Percentiles rank a stretch among this genome's conserved stretches.
Evolutionary conservation across 2,329 filamentous ascomycete genomes (phyloP).

Genomic region (Aspergillus aculeatus): DNA sequence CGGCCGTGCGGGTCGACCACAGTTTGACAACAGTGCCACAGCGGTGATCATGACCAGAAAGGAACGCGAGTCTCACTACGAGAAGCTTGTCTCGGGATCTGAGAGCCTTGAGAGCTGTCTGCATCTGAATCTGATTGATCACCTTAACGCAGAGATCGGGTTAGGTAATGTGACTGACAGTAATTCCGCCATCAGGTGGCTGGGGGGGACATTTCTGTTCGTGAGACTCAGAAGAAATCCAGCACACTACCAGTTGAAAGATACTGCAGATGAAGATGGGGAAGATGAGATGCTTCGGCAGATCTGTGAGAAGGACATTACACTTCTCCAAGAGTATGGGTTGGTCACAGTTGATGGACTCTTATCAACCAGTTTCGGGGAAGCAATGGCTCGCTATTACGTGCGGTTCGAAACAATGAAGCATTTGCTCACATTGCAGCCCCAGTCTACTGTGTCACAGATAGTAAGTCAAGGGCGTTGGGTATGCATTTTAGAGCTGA

Average conservation of each 20-base stretch:
- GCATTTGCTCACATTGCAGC: slow-evolving; percentile 61
- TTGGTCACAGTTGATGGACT: slow-evolving; percentile 58
- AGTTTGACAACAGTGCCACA: slow-evolving; percentile 73
- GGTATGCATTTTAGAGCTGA: neutral
- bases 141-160: slow-evolving; percentile 80
- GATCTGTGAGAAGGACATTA: slow-evolving; percentile 69
- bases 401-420: slow-evolving; percentile 79
- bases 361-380: slow-evolving; percentile 68
- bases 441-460: slow-evolving; percentile 61
- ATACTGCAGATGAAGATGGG: slow-evolving; percentile 48
- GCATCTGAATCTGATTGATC: slow-evolving; percentile 76
- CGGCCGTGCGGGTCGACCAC: slow-evolving; percentile 76
- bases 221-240: slow-evolving; percentile 72
- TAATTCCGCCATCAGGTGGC: slow-evolving; percentile 68
- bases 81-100: slow-evolving; percentile 70
- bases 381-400: slow-evolving; percentile 81
- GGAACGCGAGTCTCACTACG: slow-evolving; percentile 65
- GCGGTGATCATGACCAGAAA: slow-evolving; percentile 76
- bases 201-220: slow-evolving; percentile 73
- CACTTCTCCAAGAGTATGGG: slow-evolving; percentile 59
- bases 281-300: slow-evolving; percentile 65
- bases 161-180: slow-evolving; percentile 69
- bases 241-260: slow-evolving; percentile 65
- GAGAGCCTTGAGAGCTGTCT: slow-evolving; percentile 75
- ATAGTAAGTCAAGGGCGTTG: slow-evolving; percentile 53